Evolutionary conservation across 257 asterid species (phyloP).

Genomic region (Przewalskia tangutica): DNA sequence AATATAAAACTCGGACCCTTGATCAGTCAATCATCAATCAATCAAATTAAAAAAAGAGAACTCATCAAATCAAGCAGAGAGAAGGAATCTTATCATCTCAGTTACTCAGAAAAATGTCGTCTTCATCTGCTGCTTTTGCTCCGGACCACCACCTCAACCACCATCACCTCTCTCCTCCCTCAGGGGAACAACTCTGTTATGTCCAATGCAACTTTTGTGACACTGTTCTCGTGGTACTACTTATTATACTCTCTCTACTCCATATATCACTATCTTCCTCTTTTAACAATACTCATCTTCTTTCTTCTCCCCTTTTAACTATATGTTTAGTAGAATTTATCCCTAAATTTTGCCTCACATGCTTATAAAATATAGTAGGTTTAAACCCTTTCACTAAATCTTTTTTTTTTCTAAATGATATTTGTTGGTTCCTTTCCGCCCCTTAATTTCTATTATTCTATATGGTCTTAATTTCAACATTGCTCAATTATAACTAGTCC

Average conservation of each 20-base stretch:
- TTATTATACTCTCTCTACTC: no score
- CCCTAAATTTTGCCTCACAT: neutral
- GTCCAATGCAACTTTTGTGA: conserved; percentile 87
- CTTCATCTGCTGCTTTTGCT: conserved; percentile 62
- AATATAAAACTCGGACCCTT: neutral
- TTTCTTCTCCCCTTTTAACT: neutral
- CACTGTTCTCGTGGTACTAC: conserved; percentile 76
- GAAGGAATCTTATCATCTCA: neutral
- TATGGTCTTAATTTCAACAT: neutral
- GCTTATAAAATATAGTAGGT: neutral
- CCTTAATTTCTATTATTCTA: no score
- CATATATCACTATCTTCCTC: neutral
- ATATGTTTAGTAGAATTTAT: neutral
- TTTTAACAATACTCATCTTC: no score
- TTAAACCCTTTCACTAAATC: no score
- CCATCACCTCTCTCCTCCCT: conserved; percentile 23
- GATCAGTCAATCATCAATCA: conserved; percentile 81
- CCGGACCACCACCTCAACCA: conserved; percentile 70
- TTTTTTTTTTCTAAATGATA: no score
- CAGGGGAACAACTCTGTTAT: conserved; percentile 90
- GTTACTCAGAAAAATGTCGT: conserved; percentile 34
- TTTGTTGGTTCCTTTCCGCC: no score
- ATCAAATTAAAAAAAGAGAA: conserved; percentile 53
- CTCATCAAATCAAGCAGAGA: neutral
- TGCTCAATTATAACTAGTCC: neutral